Evolutionary conservation across 352 stramenopile species (phyloP).

Genomic region (Hyphochytrium catenoides): DNA sequence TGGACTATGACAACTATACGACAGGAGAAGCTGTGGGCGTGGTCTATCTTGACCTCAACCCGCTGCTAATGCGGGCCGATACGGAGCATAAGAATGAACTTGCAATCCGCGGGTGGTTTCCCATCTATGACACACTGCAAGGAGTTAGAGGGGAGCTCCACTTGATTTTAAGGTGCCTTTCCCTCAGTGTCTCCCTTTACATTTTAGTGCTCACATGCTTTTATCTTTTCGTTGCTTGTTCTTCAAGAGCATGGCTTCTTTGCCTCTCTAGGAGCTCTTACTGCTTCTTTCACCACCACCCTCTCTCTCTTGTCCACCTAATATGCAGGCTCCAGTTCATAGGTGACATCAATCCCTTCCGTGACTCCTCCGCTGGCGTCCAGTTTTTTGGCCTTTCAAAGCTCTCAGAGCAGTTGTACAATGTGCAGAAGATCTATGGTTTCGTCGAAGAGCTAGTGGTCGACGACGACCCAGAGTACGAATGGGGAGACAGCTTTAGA

Average conservation of each 20-base stretch:
- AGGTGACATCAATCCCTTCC: conserved; percentile 89
- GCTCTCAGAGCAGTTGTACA: conserved; percentile 62
- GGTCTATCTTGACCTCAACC: conserved; percentile 95
- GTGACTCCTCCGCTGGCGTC: conserved; percentile 87
- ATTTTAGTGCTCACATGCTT: too few relatives aligned
- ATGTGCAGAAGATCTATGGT: conserved; percentile 66
- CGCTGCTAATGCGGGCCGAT: conserved; percentile 66
- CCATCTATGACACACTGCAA: conserved; percentile 88
- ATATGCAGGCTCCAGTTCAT: conserved; percentile 92
- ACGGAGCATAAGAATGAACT: conserved; percentile 24
- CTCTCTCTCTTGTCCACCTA: too few relatives aligned
- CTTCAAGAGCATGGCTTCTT: too few relatives aligned
- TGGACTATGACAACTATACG: conserved; percentile 82
- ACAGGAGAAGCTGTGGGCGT: conserved; percentile 82
- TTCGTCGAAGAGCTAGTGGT: conserved; percentile 90
- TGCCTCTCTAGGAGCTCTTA: too few relatives aligned
- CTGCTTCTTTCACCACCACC: too few relatives aligned
- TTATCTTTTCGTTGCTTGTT: too few relatives aligned
- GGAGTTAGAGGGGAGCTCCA: conserved; percentile 84
- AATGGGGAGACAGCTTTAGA: conserved; percentile 85
- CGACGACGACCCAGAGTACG: conserved; percentile 93
- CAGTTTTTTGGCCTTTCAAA: conserved; percentile 90
- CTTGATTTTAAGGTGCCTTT: conserved; percentile 78
- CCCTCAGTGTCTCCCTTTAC: too few relatives aligned
- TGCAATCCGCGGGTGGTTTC: conserved; percentile 91